Evolutionary conservation across 1,284 basidiomycete genomes (phyloP).

Genomic region (Ceratobasidium sp.): DNA sequence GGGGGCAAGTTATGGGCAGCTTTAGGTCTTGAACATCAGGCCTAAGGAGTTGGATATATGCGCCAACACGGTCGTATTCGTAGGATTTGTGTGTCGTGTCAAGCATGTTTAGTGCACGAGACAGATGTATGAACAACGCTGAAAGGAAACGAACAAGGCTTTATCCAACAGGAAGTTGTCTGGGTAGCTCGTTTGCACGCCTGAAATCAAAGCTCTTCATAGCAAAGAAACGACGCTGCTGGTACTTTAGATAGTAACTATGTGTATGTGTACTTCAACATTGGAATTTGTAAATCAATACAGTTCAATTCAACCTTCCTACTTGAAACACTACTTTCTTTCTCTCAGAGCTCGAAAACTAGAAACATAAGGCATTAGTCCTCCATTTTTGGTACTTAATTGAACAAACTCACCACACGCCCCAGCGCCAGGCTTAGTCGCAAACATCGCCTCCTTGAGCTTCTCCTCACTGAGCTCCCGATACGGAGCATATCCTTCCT

Average conservation of each 20-base stretch:
- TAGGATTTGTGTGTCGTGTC: too few relatives aligned
- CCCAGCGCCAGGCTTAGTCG: conserved; percentile 84
- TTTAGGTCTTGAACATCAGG: too few relatives aligned
- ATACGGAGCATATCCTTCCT: conserved; percentile 70
- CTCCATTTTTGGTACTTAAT: neutral
- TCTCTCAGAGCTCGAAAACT: conserved; percentile 32
- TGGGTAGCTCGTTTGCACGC: too few relatives aligned
- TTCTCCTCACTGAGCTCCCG: conserved; percentile 67
- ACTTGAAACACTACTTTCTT: neutral
- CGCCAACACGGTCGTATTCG: too few relatives aligned
- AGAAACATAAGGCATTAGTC: neutral
- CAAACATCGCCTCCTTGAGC: conserved; percentile 78
- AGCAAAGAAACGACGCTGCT: neutral
- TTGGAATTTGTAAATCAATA: neutral
- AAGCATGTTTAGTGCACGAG: too few relatives aligned
- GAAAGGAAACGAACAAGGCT: too few relatives aligned
- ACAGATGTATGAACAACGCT: too few relatives aligned
- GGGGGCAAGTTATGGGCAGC: too few relatives aligned
- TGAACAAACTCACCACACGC: conserved; percentile 72
- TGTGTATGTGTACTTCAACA: neutral
- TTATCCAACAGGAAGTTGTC: too few relatives aligned
- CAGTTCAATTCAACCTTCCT: conserved; percentile 1
- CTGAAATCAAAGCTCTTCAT: too few relatives aligned
- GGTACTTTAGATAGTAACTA: too few relatives aligned
- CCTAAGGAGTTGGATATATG: too few relatives aligned